Evolutionary conservation across 2,329 filamentous ascomycete genomes (phyloP).

Genomic region (Penicillium concentricum): DNA sequence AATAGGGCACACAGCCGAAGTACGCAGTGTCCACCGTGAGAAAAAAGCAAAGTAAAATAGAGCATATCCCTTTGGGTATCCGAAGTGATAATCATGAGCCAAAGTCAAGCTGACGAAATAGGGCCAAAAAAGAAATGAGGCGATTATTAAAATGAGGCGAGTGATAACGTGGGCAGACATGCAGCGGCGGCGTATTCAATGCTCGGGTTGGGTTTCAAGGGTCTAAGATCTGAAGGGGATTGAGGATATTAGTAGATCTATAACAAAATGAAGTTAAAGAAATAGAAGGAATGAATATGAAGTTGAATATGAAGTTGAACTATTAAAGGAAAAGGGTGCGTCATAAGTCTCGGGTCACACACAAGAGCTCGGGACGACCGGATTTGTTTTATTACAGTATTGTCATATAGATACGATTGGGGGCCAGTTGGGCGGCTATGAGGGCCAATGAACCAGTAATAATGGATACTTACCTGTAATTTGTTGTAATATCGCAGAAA

Average conservation of each 20-base stretch:
- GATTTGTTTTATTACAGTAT: conserved; percentile 3
- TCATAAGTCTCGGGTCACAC: conserved; percentile 9
- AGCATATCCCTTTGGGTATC: neutral
- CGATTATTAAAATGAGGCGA: conserved; percentile 5
- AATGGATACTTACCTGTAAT: neutral
- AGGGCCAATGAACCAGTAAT: neutral
- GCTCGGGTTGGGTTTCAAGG: neutral
- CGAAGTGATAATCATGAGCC: neutral
- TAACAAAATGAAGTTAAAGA: no score
- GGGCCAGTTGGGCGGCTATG: neutral
- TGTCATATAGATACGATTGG: conserved; percentile 1
- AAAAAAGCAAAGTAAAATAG: neutral
- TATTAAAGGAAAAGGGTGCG: neutral
- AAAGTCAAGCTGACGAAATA: neutral
- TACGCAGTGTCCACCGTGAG: neutral
- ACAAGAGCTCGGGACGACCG: conserved; percentile 7
- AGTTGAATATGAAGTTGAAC: no score
- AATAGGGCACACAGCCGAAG: conserved; percentile 17
- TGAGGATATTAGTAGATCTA: no score
- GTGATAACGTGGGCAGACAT: conserved; percentile 5
- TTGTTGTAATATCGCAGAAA: conserved; percentile 11
- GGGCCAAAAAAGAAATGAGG: neutral
- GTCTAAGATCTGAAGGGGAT: no score
- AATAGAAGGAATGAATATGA: no score
- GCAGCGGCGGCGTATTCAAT: neutral